Evolutionary conservation across 345 rosid species (phyloP).

Genomic region (Populus alba): DNA sequence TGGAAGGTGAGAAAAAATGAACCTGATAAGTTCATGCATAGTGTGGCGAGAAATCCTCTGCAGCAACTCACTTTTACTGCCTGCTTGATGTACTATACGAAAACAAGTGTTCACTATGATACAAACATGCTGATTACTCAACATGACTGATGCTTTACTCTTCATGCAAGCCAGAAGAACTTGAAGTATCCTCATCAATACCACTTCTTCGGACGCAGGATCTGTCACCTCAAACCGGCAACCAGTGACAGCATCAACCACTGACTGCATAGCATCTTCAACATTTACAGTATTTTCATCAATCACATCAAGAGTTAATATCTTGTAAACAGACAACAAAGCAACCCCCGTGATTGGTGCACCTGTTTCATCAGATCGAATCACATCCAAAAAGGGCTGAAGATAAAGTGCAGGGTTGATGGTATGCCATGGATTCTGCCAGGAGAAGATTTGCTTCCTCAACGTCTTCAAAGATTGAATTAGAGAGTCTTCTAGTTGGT

Average conservation of each 20-base stretch:
- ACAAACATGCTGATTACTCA: slow-evolving; percentile 96
- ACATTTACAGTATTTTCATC: slow-evolving; percentile 73
- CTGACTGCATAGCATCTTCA: slow-evolving; percentile 88
- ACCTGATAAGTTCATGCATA: slow-evolving; percentile 86
- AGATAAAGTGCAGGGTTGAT: slow-evolving; percentile 77
- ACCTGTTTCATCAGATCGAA: slow-evolving; percentile 89
- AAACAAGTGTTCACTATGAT: slow-evolving; percentile 94
- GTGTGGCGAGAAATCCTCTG: slow-evolving; percentile 92
- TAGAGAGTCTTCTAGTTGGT: slow-evolving; percentile 84
- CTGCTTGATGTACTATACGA: slow-evolving; percentile 97
- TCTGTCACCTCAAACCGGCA: slow-evolving; percentile 98
- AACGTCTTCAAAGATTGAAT: slow-evolving; percentile 85
- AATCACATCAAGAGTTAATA: slow-evolving; percentile 70
- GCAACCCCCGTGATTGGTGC: slow-evolving; percentile 93
- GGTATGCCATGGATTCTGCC: slow-evolving; percentile 89
- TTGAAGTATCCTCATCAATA: slow-evolving; percentile 94
- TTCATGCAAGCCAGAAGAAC: slow-evolving; percentile 94
- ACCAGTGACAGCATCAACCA: slow-evolving; percentile 95
- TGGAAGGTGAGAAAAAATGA: slow-evolving; percentile 87
- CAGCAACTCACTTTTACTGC: slow-evolving; percentile 62
- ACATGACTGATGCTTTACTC: slow-evolving; percentile 85
- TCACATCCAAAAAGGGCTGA: slow-evolving; percentile 89
- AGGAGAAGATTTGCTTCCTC: slow-evolving; percentile 76
- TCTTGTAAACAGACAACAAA: slow-evolving; percentile 84
- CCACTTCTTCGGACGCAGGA: slow-evolving; percentile 97